Percentiles rank a stretch among this genome's conserved stretches.
phyloP scores from a whole-genome alignment of 1,284 basidiomycete species.

The Puccinia polysora region DNA sequence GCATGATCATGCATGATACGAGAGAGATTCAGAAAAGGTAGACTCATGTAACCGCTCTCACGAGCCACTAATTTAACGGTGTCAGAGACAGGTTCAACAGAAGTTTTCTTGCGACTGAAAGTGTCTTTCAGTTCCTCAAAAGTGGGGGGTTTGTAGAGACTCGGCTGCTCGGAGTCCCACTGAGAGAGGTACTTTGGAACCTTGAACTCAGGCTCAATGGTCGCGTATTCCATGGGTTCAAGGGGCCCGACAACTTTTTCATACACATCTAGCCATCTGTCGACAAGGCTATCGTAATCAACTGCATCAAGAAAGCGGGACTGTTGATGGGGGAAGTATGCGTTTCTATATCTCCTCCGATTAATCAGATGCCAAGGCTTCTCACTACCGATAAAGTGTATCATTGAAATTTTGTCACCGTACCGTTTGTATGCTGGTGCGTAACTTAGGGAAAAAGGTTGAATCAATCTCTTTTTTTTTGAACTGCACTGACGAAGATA shows the following conservation, averaged over 20 bases:
- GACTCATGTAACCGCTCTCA: slow-evolving; percentile 29
- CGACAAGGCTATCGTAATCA: slow-evolving; percentile 71
- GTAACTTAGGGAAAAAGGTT: slow-evolving; percentile 60
- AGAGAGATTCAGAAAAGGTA: slow-evolving; percentile 25
- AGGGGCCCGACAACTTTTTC: slow-evolving; percentile 71
- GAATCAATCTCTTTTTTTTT: neutral
- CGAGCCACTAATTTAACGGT: neutral
- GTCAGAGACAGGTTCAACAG: neutral
- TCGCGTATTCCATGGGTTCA: slow-evolving; percentile 54
- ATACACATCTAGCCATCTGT: slow-evolving; percentile 85
- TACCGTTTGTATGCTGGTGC: slow-evolving; percentile 91
- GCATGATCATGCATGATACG: neutral
- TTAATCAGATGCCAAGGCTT: slow-evolving; percentile 77
- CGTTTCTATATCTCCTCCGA: slow-evolving; percentile 42
- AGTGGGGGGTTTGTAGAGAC: slow-evolving; percentile 47
- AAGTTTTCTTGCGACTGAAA: slow-evolving; percentile 17
- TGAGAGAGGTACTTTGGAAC: slow-evolving; percentile 66
- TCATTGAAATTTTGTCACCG: slow-evolving; percentile 75
- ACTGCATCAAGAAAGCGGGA: slow-evolving; percentile 52
- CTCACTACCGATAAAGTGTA: slow-evolving; percentile 89
- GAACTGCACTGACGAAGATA: neutral
- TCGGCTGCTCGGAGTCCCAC: slow-evolving; percentile 61
- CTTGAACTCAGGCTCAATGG: slow-evolving; percentile 60
- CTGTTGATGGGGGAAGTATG: slow-evolving; percentile 45
- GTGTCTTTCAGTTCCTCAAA: slow-evolving; percentile 37